These are phyloP conservation scores for Globisporangium parvum DNA, from an alignment of 352 stramenopile species.

Conservation along the genomic window DNA sequence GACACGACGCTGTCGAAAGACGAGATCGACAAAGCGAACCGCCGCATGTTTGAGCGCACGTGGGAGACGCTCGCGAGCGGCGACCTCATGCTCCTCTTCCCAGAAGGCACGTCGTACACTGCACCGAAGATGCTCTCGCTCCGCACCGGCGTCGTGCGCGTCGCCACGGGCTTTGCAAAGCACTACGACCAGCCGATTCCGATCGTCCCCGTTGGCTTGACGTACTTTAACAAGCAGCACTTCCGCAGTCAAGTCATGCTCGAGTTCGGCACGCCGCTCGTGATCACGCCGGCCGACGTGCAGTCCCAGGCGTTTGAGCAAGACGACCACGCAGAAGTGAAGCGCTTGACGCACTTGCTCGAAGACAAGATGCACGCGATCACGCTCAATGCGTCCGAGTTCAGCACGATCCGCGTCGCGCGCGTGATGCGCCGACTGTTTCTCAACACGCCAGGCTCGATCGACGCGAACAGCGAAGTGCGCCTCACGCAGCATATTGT, in stretches of 20 bases:
- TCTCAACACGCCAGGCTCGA: slow-evolving; percentile 49
- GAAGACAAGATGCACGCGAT: slow-evolving; percentile 40
- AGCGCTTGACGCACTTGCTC: slow-evolving; percentile 30
- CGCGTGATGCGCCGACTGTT: slow-evolving; percentile 65
- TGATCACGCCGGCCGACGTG: slow-evolving; percentile 32
- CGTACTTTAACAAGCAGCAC: slow-evolving; percentile 82
- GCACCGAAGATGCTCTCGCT: slow-evolving; percentile 72
- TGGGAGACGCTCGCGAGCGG: slow-evolving; percentile 49
- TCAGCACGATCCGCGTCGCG: slow-evolving; percentile 51
- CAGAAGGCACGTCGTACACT: slow-evolving; percentile 78
- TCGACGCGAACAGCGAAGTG: slow-evolving; percentile 67
- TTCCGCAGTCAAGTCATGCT: slow-evolving; percentile 69
- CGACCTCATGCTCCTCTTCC: slow-evolving; percentile 76
- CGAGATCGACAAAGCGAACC: slow-evolving; percentile 53
- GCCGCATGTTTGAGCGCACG: slow-evolving; percentile 71
- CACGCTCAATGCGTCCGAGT: slow-evolving; percentile 62
- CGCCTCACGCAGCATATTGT: slow-evolving; percentile 75
- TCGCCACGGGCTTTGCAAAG: slow-evolving; percentile 65
- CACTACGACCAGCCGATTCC: slow-evolving; percentile 63
- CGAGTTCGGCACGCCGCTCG: slow-evolving; percentile 61
- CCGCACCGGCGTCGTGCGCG: slow-evolving; percentile 65
- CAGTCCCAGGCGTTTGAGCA: slow-evolving; percentile 25
- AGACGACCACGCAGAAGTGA: slow-evolving; percentile 32
- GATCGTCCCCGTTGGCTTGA: slow-evolving; percentile 65
- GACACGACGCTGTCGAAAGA: slow-evolving; percentile 61